These are phyloP conservation scores for Phytophthora meadii DNA, from an alignment of 352 stramenopile genomes.

Conservation along the genomic window DNA sequence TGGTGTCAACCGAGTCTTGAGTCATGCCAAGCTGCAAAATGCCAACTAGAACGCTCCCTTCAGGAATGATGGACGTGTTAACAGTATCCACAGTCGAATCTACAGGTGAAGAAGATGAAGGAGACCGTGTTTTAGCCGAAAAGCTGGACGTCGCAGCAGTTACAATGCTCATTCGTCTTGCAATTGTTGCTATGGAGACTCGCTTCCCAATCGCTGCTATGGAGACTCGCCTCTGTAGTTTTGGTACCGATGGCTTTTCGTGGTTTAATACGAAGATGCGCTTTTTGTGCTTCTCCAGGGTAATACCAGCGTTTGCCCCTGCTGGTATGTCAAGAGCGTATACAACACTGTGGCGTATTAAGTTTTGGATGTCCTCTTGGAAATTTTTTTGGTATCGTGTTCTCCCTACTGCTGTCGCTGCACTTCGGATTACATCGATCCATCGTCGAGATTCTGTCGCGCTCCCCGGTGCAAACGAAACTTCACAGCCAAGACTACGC, in stretches of 20 bases:
- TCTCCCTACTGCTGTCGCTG: constrained; percentile 30
- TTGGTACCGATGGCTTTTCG: constrained; percentile 10
- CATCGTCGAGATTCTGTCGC: constrained; percentile 52
- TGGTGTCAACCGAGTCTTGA: constrained; percentile 72
- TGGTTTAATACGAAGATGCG: constrained; percentile 72
- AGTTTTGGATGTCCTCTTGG: constrained; percentile 49
- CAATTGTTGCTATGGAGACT: constrained; percentile 29
- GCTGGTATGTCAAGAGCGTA: constrained; percentile 52
- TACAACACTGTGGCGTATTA: constrained; percentile 58
- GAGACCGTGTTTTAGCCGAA: constrained; percentile 16
- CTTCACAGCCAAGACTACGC: constrained; percentile 54
- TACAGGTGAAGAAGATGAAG: constrained; percentile 7
- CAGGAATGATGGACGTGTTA: constrained; percentile 41
- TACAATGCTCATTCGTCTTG: constrained; percentile 30
- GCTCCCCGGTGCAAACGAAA: constrained; percentile 51
- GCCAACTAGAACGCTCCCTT: constrained; percentile 61
- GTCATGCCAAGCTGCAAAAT: constrained; percentile 69
- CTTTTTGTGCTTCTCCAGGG: constrained; percentile 68
- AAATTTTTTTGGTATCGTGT: constrained; percentile 58
- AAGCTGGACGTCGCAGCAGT: constrained; percentile 17
- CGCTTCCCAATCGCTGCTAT: constrained; percentile 26
- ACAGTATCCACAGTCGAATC: not conserved
- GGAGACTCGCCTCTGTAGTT: constrained; percentile 12
- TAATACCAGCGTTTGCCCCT: constrained; percentile 37
- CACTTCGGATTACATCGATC: constrained; percentile 49